Conservation (phyloP, 2,329 filamentous ascomycete genomes). For the Colletotrichum higginsianum region DNA sequence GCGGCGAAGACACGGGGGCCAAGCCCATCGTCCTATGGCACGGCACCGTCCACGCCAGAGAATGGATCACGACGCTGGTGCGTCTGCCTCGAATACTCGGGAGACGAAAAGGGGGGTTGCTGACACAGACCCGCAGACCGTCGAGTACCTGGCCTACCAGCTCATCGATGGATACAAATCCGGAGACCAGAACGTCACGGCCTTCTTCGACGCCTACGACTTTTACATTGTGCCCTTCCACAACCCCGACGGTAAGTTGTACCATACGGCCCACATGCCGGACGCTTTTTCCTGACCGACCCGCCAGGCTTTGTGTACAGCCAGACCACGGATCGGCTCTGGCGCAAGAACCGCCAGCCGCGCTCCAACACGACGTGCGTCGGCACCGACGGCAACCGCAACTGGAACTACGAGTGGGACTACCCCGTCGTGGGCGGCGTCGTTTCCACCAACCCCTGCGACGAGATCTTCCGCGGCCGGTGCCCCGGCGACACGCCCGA, state of each 20-base stretch:
- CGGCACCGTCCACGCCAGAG: slow-evolving; percentile 67
- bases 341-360: slow-evolving; percentile 67
- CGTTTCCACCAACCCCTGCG: slow-evolving; percentile 61
- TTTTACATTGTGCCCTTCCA: slow-evolving; percentile 71
- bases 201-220: slow-evolving; percentile 69
- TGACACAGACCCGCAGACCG: slow-evolving; percentile 45
- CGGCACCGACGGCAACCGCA: slow-evolving; percentile 68
- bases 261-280: not conserved
- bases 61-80: slow-evolving; percentile 70
- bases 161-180: slow-evolving; percentile 61
- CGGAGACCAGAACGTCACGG: slow-evolving; percentile 53
- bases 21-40: slow-evolving; percentile 66
- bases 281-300: slow-evolving; percentile 4
- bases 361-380: slow-evolving; percentile 58
- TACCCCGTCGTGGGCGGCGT: slow-evolving; percentile 49
- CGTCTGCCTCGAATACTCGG: slow-evolving; percentile 54
- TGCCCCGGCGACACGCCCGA: slow-evolving; percentile 62
- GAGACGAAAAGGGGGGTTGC: not conserved
- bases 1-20: slow-evolving; percentile 54
- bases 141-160: slow-evolving; percentile 49
- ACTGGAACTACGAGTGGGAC: slow-evolving; percentile 64
- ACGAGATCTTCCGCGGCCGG: slow-evolving; percentile 60
- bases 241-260: slow-evolving; percentile 63
- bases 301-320: slow-evolving; percentile 64
- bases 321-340: slow-evolving; percentile 64